Evolutionary conservation across 2,329 filamentous ascomycete genomes (phyloP).

Genomic region (Coniochaeta sp.): DNA sequence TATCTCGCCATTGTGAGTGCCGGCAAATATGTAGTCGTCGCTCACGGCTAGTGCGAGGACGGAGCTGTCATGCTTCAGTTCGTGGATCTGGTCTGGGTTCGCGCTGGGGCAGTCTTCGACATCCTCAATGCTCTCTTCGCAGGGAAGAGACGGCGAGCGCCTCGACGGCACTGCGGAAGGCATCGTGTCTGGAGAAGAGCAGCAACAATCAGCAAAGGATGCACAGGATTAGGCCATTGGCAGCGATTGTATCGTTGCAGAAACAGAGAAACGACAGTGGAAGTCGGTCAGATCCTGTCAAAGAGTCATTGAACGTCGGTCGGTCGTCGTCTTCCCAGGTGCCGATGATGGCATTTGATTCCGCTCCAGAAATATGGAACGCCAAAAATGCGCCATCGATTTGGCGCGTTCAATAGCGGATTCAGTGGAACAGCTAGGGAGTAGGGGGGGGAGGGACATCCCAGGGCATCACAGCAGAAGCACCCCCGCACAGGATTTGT

Average conservation of each 20-base stretch:
- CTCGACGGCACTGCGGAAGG: conserved; percentile 4
- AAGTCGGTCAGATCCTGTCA: not conserved
- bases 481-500: not conserved
- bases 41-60: conserved; percentile 80
- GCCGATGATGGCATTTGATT: not conserved
- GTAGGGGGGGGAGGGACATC: too few relatives aligned
- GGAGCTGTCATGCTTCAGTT: conserved; percentile 68
- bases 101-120: conserved; percentile 18
- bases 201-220: not conserved
- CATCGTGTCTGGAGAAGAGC: conserved; percentile 7
- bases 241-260: not conserved
- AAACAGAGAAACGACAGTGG: not conserved
- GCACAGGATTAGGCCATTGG: not conserved
- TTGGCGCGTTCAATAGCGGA: not conserved
- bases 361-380: not conserved
- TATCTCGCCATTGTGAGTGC: conserved; percentile 90
- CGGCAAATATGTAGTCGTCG: conserved; percentile 77
- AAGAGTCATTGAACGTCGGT: not conserved
- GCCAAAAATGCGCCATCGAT: not conserved
- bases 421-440: not conserved
- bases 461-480: not conserved
- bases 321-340: not conserved
- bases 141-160: not conserved
- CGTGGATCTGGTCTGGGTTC: conserved; percentile 62
- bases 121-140: conserved; percentile 5